These are phyloP conservation scores for Neurospora africana DNA, from an alignment of 495 filamentous ascomycete species.

Conservation along the genomic window DNA sequence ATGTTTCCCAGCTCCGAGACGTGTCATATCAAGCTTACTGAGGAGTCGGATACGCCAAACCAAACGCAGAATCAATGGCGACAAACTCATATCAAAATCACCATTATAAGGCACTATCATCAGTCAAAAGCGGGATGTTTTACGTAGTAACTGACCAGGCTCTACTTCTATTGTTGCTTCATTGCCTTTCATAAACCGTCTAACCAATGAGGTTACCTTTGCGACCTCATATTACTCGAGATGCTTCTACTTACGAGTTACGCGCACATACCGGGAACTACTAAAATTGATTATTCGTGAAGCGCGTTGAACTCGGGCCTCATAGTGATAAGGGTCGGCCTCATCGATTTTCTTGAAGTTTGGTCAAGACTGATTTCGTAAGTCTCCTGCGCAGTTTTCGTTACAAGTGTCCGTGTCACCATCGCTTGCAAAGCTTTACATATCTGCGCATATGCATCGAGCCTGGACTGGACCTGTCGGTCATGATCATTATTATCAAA, in stretches of 20 bases:
- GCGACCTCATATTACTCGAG: background rate
- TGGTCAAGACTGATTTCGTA: background rate
- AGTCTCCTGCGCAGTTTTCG: background rate
- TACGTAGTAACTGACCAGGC: background rate
- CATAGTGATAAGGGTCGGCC: background rate
- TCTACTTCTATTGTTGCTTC: background rate
- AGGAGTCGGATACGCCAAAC: background rate
- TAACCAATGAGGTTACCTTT: background rate
- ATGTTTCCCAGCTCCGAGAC: background rate
- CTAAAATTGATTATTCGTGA: background rate
- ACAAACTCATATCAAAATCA: background rate
- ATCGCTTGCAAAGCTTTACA: background rate
- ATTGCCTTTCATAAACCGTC: background rate
- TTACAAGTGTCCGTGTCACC: background rate
- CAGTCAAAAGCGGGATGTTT: background rate
- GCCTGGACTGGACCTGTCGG: background rate
- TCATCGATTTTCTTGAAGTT: background rate
- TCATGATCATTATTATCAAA: background rate
- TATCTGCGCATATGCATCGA: background rate
- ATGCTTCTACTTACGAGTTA: background rate
- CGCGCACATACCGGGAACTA: background rate
- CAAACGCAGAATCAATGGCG: background rate
- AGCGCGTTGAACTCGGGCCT: background rate
- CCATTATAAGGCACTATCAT: background rate
- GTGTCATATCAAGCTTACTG: background rate